These are phyloP conservation scores for Diaporthe batatas DNA, from an alignment of 2,329 filamentous ascomycete species.

Conservation along the genomic window DNA sequence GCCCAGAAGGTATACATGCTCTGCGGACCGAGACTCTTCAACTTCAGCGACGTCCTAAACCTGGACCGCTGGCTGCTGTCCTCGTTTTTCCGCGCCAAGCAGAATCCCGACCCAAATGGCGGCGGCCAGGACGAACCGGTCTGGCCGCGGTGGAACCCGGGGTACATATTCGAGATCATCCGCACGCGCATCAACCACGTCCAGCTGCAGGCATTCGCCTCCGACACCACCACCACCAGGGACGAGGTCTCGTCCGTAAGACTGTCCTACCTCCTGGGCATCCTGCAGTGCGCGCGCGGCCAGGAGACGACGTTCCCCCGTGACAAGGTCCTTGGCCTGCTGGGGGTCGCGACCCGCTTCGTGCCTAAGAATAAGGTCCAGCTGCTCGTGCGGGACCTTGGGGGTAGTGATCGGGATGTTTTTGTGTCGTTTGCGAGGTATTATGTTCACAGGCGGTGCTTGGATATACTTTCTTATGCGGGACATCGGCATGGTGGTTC, in stretches of 20 bases:
- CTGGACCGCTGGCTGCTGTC: not conserved
- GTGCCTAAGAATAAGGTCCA: not conserved
- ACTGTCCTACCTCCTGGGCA: not conserved
- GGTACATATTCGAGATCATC: not conserved
- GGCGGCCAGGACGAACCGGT: not conserved
- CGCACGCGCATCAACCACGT: not conserved
- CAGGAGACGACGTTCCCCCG: not conserved
- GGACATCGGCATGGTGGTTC: not conserved
- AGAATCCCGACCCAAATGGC: not conserved
- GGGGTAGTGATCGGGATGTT: not conserved
- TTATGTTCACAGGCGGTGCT: not conserved
- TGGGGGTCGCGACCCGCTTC: not conserved
- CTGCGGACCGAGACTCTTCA: not conserved
- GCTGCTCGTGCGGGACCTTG: not conserved
- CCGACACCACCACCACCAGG: not conserved
- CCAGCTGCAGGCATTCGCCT: not conserved
- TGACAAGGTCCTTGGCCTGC: not conserved
- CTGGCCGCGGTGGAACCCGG: not conserved
- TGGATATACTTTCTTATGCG: not conserved
- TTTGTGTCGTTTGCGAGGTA: not conserved
- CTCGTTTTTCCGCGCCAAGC: not conserved
- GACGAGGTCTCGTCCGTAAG: not conserved
- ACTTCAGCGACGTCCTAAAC: not conserved
- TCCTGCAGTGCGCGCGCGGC: not conserved
- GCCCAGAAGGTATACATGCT: not conserved